These are phyloP conservation scores for Pisolithus tinctorius DNA, from an alignment of 768 basidiomycete genomes.

Conservation along the genomic window DNA sequence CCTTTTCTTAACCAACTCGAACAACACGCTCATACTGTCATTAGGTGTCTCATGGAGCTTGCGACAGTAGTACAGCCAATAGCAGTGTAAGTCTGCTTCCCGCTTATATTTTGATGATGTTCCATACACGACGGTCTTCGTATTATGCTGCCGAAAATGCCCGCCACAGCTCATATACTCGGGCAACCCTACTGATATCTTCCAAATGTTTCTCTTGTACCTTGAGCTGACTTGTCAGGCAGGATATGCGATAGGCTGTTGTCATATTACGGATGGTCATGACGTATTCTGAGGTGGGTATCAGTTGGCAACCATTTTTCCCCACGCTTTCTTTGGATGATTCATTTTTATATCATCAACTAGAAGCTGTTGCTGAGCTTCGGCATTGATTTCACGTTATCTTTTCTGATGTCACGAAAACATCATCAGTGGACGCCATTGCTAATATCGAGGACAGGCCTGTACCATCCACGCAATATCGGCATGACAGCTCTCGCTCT, in stretches of 20 bases:
- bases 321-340: conserved; percentile 16
- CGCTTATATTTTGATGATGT: not conserved
- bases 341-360: conserved; percentile 51
- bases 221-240: not conserved
- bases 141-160: conserved; percentile 80
- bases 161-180: conserved; percentile 85
- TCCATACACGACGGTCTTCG: conserved; percentile 83
- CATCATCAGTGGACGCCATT: no score
- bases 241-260: not conserved
- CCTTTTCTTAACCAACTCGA: conserved; percentile 30
- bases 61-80: not conserved
- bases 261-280: no score
- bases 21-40: not conserved
- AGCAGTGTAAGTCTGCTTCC: not conserved
- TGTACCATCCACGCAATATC: no score
- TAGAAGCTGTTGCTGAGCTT: conserved; percentile 88
- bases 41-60: not conserved
- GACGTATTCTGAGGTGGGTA: conserved; percentile 3
- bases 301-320: not conserved
- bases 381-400: conserved; percentile 49
- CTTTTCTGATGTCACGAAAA: conserved; percentile 25
- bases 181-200: conserved; percentile 74
- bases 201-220: not conserved
- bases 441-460: no score
- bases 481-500: no score